Percentiles rank a stretch among this genome's conserved stretches.
Evolutionary conservation across 257 asterid species (phyloP).

Genomic region (Echium plantagineum): DNA sequence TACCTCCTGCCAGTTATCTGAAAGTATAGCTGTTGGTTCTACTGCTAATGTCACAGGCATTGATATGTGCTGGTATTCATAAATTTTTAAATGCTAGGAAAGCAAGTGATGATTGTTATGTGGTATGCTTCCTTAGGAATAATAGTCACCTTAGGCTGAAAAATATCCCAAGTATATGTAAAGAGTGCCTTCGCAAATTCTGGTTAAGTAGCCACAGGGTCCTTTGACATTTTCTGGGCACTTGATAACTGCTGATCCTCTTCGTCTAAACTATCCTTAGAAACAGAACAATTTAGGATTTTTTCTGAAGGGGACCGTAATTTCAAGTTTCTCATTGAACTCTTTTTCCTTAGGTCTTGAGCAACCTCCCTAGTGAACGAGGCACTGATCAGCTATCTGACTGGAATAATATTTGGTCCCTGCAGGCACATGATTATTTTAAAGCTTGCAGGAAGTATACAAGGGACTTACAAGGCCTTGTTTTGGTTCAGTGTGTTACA

Average conservation of each 20-base stretch:
- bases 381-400: slow-evolving; percentile 53
- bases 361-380: slow-evolving; percentile 13
- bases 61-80: too few species aligned
- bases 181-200: too few species aligned
- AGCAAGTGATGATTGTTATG: too few species aligned
- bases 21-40: too few species aligned
- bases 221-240: too few species aligned
- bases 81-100: too few species aligned
- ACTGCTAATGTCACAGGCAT: too few species aligned
- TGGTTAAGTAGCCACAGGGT: too few species aligned
- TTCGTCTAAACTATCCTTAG: not conserved
- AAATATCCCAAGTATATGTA: too few species aligned
- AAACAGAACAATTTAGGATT: not conserved
- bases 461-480: slow-evolving; percentile 58
- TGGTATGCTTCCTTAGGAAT: too few species aligned
- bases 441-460: slow-evolving; percentile 70
- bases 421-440: slow-evolving; percentile 99
- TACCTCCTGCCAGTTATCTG: too few species aligned
- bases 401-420: slow-evolving; percentile 67
- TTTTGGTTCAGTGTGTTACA: slow-evolving; percentile 33
- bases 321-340: slow-evolving; percentile 9
- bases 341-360: slow-evolving; percentile 2
- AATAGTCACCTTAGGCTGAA: too few species aligned
- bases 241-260: not conserved
- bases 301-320: slow-evolving; percentile 1